Evolutionary conservation across 257 asterid genomes (phyloP).

Genomic region (Anisodus acutangulus): DNA sequence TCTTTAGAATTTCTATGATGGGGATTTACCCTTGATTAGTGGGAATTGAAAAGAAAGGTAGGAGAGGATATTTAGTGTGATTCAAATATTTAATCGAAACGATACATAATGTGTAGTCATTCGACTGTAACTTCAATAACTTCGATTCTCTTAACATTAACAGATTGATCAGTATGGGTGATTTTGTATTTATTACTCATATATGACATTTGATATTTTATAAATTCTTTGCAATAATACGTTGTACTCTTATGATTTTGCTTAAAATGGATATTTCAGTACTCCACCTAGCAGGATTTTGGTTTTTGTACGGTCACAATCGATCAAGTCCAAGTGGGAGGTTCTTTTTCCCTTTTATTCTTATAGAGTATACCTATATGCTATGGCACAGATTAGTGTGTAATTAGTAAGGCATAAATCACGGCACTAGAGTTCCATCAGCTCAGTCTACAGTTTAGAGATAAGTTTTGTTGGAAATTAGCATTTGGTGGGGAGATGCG

Average conservation of each 20-base stretch:
- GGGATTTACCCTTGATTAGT: background rate
- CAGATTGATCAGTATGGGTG: background rate
- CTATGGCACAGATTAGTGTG: background rate
- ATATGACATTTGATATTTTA: too few relatives aligned
- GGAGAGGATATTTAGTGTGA: background rate
- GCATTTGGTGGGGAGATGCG: too few relatives aligned
- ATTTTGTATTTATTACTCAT: background rate
- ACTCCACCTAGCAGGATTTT: background rate
- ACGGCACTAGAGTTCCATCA: background rate
- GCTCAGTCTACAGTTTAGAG: background rate
- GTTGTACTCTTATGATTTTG: background rate
- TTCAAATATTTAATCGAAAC: too few relatives aligned
- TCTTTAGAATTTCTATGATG: too few relatives aligned
- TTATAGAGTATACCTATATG: background rate
- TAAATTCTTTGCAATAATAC: background rate
- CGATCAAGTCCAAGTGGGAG: background rate
- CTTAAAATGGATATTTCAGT: background rate
- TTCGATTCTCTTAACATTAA: background rate
- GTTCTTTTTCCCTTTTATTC: background rate
- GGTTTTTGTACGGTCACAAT: background rate
- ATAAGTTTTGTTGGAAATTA: too few relatives aligned
- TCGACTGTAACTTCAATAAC: background rate
- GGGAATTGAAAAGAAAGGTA: background rate
- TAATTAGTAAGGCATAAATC: background rate
- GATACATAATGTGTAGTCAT: background rate